Conservation (phyloP, 192 early-diverging fungal genomes). For the Podila verticillata region DNA sequence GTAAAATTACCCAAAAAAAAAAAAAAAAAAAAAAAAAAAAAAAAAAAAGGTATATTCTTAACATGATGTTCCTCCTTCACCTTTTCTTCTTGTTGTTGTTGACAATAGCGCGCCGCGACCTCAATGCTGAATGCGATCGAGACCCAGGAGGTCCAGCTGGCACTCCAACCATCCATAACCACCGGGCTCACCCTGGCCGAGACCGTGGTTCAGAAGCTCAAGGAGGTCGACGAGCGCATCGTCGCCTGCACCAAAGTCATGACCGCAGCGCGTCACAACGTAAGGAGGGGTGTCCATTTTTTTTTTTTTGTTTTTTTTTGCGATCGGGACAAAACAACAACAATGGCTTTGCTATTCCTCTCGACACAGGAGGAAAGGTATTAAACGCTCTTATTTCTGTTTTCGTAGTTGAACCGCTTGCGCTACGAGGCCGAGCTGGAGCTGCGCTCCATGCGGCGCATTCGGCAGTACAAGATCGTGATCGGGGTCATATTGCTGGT, state of each 20-base stretch:
- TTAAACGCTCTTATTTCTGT: neutral
- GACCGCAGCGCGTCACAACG: constrained; percentile 15
- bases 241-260: constrained; percentile 24
- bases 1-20: neutral
- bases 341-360: no score
- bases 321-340: no score
- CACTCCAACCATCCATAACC: constrained; percentile 20
- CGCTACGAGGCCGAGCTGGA: constrained; percentile 42
- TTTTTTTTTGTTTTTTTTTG: neutral
- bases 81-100: neutral
- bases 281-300: no score
- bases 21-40: neutral
- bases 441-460: constrained; percentile 27
- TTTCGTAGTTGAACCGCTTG: constrained; percentile 30
- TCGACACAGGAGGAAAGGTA: no score
- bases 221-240: constrained; percentile 25
- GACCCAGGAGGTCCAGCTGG: constrained; percentile 28
- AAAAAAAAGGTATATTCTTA: neutral
- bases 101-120: constrained; percentile 1
- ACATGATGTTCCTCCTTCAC: neutral
- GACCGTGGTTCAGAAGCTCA: constrained; percentile 19
- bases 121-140: constrained; percentile 20
- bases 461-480: constrained; percentile 45
- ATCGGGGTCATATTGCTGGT: constrained; percentile 10
- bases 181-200: constrained; percentile 25